Evolutionary conservation across 2,329 filamentous ascomycete genomes (phyloP), one percentile per base, ranked within the genome.

Genomic region (Clarireedia monteithiana): DNA sequence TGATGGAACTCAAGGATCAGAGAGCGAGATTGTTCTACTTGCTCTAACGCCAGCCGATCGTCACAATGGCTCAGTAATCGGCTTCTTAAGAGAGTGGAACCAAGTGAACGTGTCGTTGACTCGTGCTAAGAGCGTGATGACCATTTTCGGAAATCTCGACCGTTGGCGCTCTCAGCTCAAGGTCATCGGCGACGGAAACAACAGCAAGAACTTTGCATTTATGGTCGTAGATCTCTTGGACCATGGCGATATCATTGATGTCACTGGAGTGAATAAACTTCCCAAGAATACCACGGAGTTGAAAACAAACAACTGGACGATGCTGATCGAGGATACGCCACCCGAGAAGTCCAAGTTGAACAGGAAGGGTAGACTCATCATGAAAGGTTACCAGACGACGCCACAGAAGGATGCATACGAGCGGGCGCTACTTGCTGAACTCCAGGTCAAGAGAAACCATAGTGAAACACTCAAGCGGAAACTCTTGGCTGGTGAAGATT

Each of bases 71-170:
- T n/a, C 24, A 0, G 9, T 45, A 4, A 49, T 60, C 12, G 57
- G 57, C 2, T 61, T 59, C 55, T 6, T 61, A 2, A 38, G 27
- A 1, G 34, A 50, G 2, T 61, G 59, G 57, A 50, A 59, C n/a
- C 48, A 51, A 5, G 48, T 59, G 48, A 61, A 61, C 44, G 57
- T 61, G 3, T 57, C 51, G 4, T 10, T 59, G 3, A 61, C 59
- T 50, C 54, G 57, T 20, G 44, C 57, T 10, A 53, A 58, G 54
- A 30, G 30, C 2, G 27, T 30, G 2, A 45, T 61, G n/a, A 15
- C 17, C 3, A 53, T 56, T 5, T 50, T 59, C 26, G 57, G 57
- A 14, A 59, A 59, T 23, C 7, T 59, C 7, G 57, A 60, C n/a
- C 5, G 24, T 12, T 59, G 56, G 59, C 49, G 50, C 12, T 46